Evolutionary conservation across 768 basidiomycete genomes (phyloP), one percentile per base, ranked within the genome.

Genomic region (Psilocybe sp.): DNA sequence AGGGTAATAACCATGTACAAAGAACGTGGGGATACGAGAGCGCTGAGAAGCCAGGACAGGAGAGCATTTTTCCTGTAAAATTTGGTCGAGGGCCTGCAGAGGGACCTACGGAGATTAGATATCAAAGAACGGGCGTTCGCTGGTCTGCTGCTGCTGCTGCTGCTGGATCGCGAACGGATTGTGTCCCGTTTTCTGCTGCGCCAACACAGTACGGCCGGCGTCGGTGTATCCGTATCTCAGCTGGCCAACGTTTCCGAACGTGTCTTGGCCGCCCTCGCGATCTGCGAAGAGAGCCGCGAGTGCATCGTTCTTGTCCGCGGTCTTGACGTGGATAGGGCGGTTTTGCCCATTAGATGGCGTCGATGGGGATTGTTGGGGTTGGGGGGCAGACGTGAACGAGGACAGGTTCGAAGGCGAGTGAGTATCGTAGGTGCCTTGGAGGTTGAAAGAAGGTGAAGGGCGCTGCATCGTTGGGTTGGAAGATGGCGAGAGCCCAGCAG

Each of bases 181-280:
- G 64, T 80, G 76, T 19, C 63, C 67, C 54, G 59, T 79, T 47
- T 79, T 74, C 64, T 71, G 71, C 55, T 82, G 79, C 10, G 61
- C 53, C 16, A 73, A 56, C 32, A 81, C 34, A 6, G 58, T 46
- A 28, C 72, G 68, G 8, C 82, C 81, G 14, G 79, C 82, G 33
- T 77, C 73, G 0, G 81, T 79, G 44, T 80, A 73, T 1, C 83
- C 84, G 52, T 82, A 89, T 56, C 81, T 80, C 54, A 96, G 64
- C 45, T 74, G 53, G 15, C 96, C 96, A 31, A 82, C 59, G 65
- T 98, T 99, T 44, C 96, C 96, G 63, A 98, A 98, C 46, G 96
- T 96, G 69, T 99, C 97, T 64, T 89, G 74, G 1, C 97, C 96
- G 58, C 91, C 93, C 49, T 97, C 95, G 44, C 87, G 77, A 61